Evolutionary conservation across 2,329 filamentous ascomycete genomes (phyloP).

Genomic region (Cladosporium sp.): DNA sequence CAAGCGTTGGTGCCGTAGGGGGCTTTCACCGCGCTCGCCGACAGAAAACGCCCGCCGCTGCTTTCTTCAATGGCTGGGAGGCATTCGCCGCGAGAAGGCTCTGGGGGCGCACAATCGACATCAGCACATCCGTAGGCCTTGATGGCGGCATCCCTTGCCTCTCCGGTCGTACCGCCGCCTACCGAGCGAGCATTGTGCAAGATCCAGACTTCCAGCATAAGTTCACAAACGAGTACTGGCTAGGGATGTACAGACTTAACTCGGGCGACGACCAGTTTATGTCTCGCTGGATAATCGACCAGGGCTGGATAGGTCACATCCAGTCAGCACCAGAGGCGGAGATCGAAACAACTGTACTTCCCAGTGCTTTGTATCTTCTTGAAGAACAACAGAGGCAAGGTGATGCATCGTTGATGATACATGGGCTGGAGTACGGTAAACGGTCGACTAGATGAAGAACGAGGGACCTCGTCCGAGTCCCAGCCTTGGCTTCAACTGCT

Average conservation of each 20-base stretch:
- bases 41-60: no score
- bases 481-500: no score
- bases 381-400: no score
- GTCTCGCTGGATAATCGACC: constrained; percentile 63
- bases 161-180: constrained; percentile 88
- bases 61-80: constrained; percentile 49
- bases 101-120: constrained; percentile 93
- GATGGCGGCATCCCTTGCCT: constrained; percentile 96
- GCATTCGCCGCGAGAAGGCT: constrained; percentile 72
- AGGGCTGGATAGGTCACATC: no score
- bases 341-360: no score
- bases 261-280: constrained; percentile 98
- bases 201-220: constrained; percentile 79
- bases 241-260: constrained; percentile 59
- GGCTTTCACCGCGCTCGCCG: constrained; percentile 52
- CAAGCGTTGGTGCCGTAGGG: constrained; percentile 82
- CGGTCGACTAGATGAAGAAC: no score
- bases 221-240: constrained; percentile 87
- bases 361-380: no score
- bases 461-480: no score
- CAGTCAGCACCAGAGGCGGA: no score
- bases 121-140: constrained; percentile 88
- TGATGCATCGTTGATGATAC: no score
- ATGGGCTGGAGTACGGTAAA: no score
- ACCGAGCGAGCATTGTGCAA: constrained; percentile 80